Evolutionary conservation across 129 eudicot genomes (phyloP).

Genomic region (Pulicaria dysenterica): DNA sequence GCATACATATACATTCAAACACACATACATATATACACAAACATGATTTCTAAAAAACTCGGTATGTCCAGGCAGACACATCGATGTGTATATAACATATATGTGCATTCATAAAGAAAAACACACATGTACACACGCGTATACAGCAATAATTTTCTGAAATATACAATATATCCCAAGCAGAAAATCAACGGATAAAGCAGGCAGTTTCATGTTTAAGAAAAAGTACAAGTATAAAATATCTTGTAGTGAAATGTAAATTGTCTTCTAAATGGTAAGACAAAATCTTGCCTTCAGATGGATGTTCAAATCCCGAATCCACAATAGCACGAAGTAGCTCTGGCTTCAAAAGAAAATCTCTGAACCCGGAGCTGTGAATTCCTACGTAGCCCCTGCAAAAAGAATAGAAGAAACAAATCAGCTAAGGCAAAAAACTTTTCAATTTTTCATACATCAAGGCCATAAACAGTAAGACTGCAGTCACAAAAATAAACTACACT

Average conservation of each 20-base stretch:
- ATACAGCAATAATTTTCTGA: no score
- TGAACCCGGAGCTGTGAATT: slow-evolving; percentile 98
- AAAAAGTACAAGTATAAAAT: not conserved
- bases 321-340: slow-evolving; percentile 96
- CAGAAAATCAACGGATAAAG: not conserved
- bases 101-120: no score
- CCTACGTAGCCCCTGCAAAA: slow-evolving; percentile 86
- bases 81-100: no score
- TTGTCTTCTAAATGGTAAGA: not conserved
- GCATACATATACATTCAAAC: no score
- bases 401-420: not conserved
- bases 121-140: no score
- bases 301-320: slow-evolving; percentile 99
- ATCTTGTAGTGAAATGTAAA: not conserved
- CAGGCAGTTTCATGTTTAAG: not conserved
- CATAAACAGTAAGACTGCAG: slow-evolving; percentile 5
- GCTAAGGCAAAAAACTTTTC: not conserved
- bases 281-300: slow-evolving; percentile 88
- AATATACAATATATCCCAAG: not conserved
- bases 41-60: no score
- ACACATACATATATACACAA: no score
- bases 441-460: not conserved
- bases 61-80: no score
- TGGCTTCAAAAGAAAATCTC: slow-evolving; percentile 98
- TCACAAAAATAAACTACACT: not conserved